Conservation (phyloP, 2,329 filamentous ascomycete genomes). For the Fusarium mexicanum region DNA sequence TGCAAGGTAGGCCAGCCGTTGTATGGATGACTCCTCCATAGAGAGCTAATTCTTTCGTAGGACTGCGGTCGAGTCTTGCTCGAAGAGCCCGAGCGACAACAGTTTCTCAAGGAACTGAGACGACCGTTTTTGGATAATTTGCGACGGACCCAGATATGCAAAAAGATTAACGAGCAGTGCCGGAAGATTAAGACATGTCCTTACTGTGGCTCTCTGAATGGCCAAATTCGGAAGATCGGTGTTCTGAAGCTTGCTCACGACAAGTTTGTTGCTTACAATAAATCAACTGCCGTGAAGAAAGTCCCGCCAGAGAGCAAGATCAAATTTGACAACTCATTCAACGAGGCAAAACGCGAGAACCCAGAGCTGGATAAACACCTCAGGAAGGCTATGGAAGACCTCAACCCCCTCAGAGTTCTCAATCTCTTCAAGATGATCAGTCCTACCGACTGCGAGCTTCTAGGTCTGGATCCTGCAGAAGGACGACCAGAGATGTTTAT, state of each 20-base stretch:
- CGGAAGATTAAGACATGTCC: slow-evolving; percentile 86
- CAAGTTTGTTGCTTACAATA: slow-evolving; percentile 88
- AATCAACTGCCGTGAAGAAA: slow-evolving; percentile 88
- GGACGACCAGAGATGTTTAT: slow-evolving; percentile 96
- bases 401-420: slow-evolving; percentile 88
- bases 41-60: slow-evolving; percentile 45
- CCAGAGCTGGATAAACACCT: slow-evolving; percentile 89
- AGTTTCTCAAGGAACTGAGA: slow-evolving; percentile 82
- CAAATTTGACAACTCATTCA: slow-evolving; percentile 86
- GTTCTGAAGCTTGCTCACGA: slow-evolving; percentile 96
- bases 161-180: slow-evolving; percentile 89
- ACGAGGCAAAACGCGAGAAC: slow-evolving; percentile 79
- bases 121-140: slow-evolving; percentile 87
- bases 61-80: slow-evolving; percentile 87
- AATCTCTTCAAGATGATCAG: slow-evolving; percentile 92
- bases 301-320: slow-evolving; percentile 82
- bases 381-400: slow-evolving; percentile 91
- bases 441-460: slow-evolving; percentile 85
- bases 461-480: slow-evolving; percentile 87
- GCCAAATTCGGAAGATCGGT: slow-evolving; percentile 89
- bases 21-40: neutral
- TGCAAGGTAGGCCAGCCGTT: slow-evolving; percentile 71
- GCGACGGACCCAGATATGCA: slow-evolving; percentile 82
- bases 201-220: slow-evolving; percentile 84
- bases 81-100: slow-evolving; percentile 79